phyloP scores from a whole-genome alignment of 805 yeast genomes.

The Tetrapisispora nanseiensis region DNA sequence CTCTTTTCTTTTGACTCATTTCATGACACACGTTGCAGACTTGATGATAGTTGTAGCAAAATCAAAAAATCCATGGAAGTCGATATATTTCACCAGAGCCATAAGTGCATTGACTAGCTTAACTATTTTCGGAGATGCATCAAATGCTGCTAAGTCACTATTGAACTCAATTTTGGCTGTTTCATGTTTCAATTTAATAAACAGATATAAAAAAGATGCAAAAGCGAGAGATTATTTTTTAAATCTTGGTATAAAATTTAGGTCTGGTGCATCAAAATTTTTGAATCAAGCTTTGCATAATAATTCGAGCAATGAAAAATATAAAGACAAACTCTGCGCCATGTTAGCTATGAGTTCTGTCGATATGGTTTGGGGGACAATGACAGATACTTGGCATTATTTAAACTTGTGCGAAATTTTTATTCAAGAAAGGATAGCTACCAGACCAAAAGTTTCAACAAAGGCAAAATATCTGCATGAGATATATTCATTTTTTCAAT shows the following conservation, averaged over 20 bases:
- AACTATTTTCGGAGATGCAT: constrained; percentile 60
- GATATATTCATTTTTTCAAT: constrained; percentile 61
- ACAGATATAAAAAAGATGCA: constrained; percentile 58
- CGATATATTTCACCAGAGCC: constrained; percentile 78
- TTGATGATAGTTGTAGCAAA: constrained; percentile 62
- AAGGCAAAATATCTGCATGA: constrained; percentile 73
- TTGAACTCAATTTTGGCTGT: constrained; percentile 74
- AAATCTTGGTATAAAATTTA: constrained; percentile 60
- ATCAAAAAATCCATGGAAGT: constrained; percentile 80
- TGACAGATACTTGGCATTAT: constrained; percentile 73
- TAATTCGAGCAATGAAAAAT: constrained; percentile 50
- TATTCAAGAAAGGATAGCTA: constrained; percentile 57
- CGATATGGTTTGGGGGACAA: constrained; percentile 86
- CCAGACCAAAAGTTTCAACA: constrained; percentile 55
- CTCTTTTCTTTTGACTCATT: constrained; percentile 60
- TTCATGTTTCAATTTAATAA: constrained; percentile 69
- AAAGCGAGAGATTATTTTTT: constrained; percentile 59
- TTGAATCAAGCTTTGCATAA: constrained; percentile 47
- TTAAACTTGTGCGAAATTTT: constrained; percentile 67
- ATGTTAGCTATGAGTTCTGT: constrained; percentile 79
- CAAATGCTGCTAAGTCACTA: constrained; percentile 66
- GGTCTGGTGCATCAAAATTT: constrained; percentile 65
- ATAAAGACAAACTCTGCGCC: constrained; percentile 76
- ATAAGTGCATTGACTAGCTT: constrained; percentile 73
- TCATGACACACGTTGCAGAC: constrained; percentile 68